Base-by-base conservation (phyloP, 2,329 filamentous ascomycete species). In the Alternaria consortialis region DNA sequence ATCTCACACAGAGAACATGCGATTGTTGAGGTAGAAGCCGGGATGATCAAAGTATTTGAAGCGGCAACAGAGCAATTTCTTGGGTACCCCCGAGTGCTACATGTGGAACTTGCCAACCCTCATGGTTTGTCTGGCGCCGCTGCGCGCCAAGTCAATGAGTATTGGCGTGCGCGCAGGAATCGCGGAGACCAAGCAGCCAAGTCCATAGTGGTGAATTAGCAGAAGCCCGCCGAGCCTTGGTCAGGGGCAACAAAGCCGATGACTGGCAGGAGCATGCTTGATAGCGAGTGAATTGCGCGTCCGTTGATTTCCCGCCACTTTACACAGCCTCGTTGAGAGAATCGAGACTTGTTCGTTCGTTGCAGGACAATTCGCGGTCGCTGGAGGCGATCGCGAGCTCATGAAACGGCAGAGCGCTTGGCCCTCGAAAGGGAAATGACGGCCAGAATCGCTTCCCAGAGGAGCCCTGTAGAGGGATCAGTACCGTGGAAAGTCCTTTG, bases 71-170 rank as follows among this genome's bases (percentile, higher is more conserved):
- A 51, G 61, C 57, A 71, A 68, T 69, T 56, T 69, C 73, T 76
- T 73, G 70, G 70, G 65, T 61, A 31, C 57, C 62, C 62, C 64
- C 67, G 54, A 59, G 63, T 63, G 59, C 71, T 68, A 50, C 62
- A 74, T 69, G 73, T 74, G 74, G 74, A 77, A 75, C 76, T 47
- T 76, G 76, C 76, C 76, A 78, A 78, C 67, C 68, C 71, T 66
- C 66, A 67, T 70, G 58, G 69, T 64, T 58, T 71, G 71, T 70
- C 69, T 73, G 70, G 68, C 65, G 64, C 68, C 62, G 64, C 65
- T 62, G 64, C 53, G 67, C 56, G 75, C 74, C 74, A 76, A 75
- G 75, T 61, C 60, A 63, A 64, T 59, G 48, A 63, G 69, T 56
- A 63, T 76, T 76, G 74, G 73, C 75, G 64, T 42, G 58, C 57